Evolutionary conservation across 345 rosid species (phyloP), one percentile per base, ranked within the genome.

Genomic region (Pelargonium nanum): DNA sequence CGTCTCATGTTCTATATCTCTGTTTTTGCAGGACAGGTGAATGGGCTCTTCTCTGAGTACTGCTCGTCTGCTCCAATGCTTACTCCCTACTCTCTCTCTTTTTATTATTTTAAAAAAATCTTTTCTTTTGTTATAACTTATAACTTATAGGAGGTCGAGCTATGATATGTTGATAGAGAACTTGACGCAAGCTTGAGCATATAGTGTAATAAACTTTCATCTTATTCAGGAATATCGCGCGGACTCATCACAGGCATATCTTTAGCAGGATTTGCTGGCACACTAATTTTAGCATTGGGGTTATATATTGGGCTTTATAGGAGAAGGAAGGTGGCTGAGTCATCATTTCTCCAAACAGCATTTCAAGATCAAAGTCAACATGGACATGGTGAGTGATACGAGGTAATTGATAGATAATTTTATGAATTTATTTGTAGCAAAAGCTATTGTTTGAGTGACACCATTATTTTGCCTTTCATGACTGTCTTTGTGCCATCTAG

Each of bases 11-110:
- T 62, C 40, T 55, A 30, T 56, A 50, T 56, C 56, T 58, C 44
- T 67, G 26, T 65, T 71, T 40, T 68, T 79, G 82, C 87, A 83
- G 87, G 66, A 45, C 57, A 60, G 69, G 63, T 63, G 80, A 72
- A 77, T 71, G 23, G 55, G 48, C 19, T 60, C 59, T 25, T 57
- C 61, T 52, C 53, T 61, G 48, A 44, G 19, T 45, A 26, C 19
- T 50, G 56, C 52, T n/a, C n/a, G n/a, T n/a, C n/a, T n/a, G n/a
- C n/a, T n/a, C n/a, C n/a, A n/a, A n/a, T n/a, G n/a, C n/a, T 52
- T n/a, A 19, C 5, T 19, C 22, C 22, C 55, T 52, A 20, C 6
- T 52, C 55, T 40, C 5, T 13, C 2, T 51, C 17, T 19, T 8
- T 9, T 21, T 1, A 17, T 52, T 48, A n/a, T 17, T 15, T 17